Base-by-base conservation (phyloP, 73 alveolate species). In the Diophrys sp. region DNA sequence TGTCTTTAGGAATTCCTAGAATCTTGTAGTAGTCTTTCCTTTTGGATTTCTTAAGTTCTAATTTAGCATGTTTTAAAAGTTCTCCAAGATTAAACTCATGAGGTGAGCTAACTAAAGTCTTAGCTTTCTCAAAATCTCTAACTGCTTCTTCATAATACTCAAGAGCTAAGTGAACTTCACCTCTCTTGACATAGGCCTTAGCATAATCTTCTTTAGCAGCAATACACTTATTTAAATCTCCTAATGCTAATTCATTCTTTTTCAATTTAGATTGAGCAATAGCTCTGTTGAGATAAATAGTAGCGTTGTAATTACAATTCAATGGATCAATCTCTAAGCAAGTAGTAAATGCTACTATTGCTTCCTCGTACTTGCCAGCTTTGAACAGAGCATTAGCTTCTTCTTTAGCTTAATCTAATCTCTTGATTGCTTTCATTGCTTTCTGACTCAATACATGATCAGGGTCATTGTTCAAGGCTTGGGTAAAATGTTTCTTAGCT, bases 1-100 rank as follows among this genome's bases (percentile, higher is more conserved):
- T 95, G 81, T 88, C 82, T 80, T 91, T 82, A 54, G 81, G 91
- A 5, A 96, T 93, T 71, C 95, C 99, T 66, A 96, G 83, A 14
- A 97, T 90, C 83, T 94, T 88, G 89, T 97, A 97, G 87, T 97
- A 97, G 79, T 97, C 98, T 80, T 96, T 96, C 74, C 97, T 90
- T 79, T 96, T 95, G 2, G 95, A 75, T 81, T 91, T 75, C 78
- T 94, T 96, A 25, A 85, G 95, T 57, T 88, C 90, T 30, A 83
- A 71, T 77, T 90, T 82, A 26, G 97, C 93, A 30, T 92, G 94
- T 67, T 84, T 90, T 24, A 96, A 82, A 78, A 89, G 83, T 71
- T 90, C 77, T 62, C 91, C 78, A 56, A 96, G 86, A 68, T 81
- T 77, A 68, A 77, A 69, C 0, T 80, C 93, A 5, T 83, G 31